Evolutionary conservation across 345 rosid species (phyloP).

Genomic region (Euphorbia lathyris): DNA sequence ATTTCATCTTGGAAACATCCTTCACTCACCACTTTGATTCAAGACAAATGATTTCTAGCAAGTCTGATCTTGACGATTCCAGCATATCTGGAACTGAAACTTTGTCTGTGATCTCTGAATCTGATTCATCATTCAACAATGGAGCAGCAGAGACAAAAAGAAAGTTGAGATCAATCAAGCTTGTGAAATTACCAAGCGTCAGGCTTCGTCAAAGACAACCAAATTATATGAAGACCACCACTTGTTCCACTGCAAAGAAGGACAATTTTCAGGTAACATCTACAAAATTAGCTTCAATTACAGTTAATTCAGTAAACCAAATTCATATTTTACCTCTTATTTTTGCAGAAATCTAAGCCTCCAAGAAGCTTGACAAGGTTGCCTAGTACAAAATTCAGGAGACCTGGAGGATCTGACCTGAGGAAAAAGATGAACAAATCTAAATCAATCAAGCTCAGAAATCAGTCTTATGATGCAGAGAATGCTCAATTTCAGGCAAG

Average conservation of each 20-base stretch:
- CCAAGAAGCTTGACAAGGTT: constrained; percentile 41
- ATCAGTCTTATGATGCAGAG: constrained; percentile 18
- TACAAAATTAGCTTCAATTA: not conserved
- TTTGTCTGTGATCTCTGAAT: not conserved
- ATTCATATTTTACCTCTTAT: not conserved
- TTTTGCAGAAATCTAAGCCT: constrained; percentile 46
- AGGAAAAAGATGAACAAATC: constrained; percentile 45
- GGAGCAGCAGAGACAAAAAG: constrained; percentile 20
- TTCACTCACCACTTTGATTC: not conserved
- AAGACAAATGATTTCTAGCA: constrained; percentile 3
- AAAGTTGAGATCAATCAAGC: constrained; percentile 42
- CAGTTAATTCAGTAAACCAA: not conserved
- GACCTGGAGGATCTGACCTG: constrained; percentile 40
- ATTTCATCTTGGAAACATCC: not conserved
- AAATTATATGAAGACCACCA: constrained; percentile 27
- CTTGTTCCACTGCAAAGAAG: constrained; percentile 30
- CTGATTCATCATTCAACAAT: not conserved
- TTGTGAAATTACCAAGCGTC: constrained; percentile 41
- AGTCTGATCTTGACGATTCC: constrained; percentile 7
- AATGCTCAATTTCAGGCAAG: constrained; percentile 26
- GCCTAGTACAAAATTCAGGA: constrained; percentile 49
- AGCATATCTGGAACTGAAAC: not conserved
- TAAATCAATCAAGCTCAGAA: constrained; percentile 37
- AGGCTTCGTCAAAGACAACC: constrained; percentile 22
- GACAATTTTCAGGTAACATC: constrained; percentile 41